Evolutionary conservation across 2,329 filamentous ascomycete species (phyloP), one percentile per base, ranked within the genome.

Genomic region (Fusarium kyushuense): DNA sequence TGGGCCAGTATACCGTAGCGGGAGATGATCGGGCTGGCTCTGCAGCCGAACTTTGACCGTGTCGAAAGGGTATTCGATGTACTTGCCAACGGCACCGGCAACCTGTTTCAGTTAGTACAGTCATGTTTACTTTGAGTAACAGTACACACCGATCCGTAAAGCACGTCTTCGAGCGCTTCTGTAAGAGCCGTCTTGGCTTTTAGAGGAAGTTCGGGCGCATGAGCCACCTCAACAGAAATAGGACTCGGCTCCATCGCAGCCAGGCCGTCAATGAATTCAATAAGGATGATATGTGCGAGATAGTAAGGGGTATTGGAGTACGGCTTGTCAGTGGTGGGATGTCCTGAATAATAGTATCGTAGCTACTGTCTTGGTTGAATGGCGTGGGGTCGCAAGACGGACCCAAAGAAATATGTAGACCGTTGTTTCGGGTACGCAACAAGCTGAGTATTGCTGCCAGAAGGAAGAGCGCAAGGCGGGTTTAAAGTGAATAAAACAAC

Each of bases 31-130:
- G 33, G 94, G 92, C 79, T 98, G 95, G n/a, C 95, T 96, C 79
- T 99, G 96, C 13, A 99, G 87, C 40, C 96, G 92, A 63, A 99
- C 96, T 82, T 99, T 99, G 79, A 99, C 90, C 0, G 96, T 99
- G 81, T 99, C 96, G 81, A 99, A 99, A 25, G 96, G 96, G 78
- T 97, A 99, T 79, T 99, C 96, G 76, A 99, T 95, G 78, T 95
- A 93, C 83, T 98, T 99, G 66, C 95, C 95, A 35, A 93, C 90
- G 62, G 96, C 88, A 63, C 96, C 96, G 56, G 95, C 94, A 61
- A 87, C 79, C 92, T 94, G 69, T 27, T 42, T 11, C 27, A 9
- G 51, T 67, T 52, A 67, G 54, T 29, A 59, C 25, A 13, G 3
- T 19, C 21, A 19, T 17, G 25, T 13, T 17, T 32, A 7, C 4